These are phyloP conservation scores for Saturnispora bothae DNA, from an alignment of 805 yeast species.

Conservation along the genomic window DNA sequence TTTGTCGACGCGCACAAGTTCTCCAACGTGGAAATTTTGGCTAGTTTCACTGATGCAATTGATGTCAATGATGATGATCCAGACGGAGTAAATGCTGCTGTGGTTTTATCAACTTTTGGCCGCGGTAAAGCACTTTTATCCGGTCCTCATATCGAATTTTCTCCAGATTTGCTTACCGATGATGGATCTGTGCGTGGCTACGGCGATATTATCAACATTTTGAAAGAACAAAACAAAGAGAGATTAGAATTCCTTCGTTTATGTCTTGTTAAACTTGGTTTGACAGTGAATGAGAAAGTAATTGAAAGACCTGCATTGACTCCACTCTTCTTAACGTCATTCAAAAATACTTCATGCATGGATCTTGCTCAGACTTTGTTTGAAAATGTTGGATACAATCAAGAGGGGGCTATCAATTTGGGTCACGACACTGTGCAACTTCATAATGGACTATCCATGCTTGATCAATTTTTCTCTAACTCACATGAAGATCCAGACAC, in stretches of 20 bases:
- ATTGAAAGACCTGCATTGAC: slow-evolving; percentile 53
- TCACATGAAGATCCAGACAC: slow-evolving; percentile 45
- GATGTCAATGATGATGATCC: slow-evolving; percentile 33
- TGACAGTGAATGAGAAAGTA: slow-evolving; percentile 51
- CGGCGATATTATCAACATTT: slow-evolving; percentile 27
- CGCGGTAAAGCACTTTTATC: slow-evolving; percentile 65
- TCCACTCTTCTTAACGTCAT: slow-evolving; percentile 48
- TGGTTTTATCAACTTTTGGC: slow-evolving; percentile 56
- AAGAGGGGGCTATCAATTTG: slow-evolving; percentile 37
- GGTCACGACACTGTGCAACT: slow-evolving; percentile 46
- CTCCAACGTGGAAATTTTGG: slow-evolving; percentile 59
- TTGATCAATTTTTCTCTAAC: slow-evolving; percentile 19
- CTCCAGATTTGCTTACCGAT: slow-evolving; percentile 39
- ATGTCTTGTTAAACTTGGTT: slow-evolving; percentile 49
- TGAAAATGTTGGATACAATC: slow-evolving; percentile 27
- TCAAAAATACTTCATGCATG: slow-evolving; percentile 22
- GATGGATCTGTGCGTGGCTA: slow-evolving; percentile 17
- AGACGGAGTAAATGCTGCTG: slow-evolving; percentile 48
- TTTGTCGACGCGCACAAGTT: slow-evolving; percentile 65
- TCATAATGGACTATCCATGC: slow-evolving; percentile 29
- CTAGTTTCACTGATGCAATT: slow-evolving; percentile 46
- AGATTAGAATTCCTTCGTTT: slow-evolving; percentile 49
- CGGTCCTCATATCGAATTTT: slow-evolving; percentile 88
- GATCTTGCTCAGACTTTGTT: slow-evolving; percentile 27
- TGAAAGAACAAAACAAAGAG: slow-evolving; percentile 34